Evolutionary conservation across 1,284 basidiomycete species (phyloP), one percentile per base, ranked within the genome.

Genomic region (Bjerkandera adusta): DNA sequence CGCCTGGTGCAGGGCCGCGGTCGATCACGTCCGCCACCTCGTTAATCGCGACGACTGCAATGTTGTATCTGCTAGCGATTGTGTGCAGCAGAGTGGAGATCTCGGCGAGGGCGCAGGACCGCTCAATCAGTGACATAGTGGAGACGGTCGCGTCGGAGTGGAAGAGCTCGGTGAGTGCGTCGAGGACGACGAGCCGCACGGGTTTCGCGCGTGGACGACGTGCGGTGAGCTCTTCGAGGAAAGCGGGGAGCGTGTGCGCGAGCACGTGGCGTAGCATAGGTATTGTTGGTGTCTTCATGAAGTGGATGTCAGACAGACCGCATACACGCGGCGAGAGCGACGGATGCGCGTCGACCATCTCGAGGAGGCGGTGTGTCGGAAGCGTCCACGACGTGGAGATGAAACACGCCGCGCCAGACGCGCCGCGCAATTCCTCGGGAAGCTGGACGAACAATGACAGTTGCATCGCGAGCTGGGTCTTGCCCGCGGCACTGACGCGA

Each of bases 1-100:
- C 39, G 27, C 27, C 36, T 12, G 42, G 36, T 20, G 35, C 18
- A 11, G 41, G 30, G 10, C 26, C 57, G 13, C 64, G 67, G 24
- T 78, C 66, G 51, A 92, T 83, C 5, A 80, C 81, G 57, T 92
- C 88, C n/a, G 81, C 73, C 2, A 94, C 90, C 63, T 93, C 89
- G 64, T 95, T 96, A 36, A 97, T 68, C 30, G 95, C 83, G 21
- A 96, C 68, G 25, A 96, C 71, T 0, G 90, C 89, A 20, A 95
- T 63, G 27, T 72, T 68, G 57, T 86, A 72, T 47, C 67, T 71
- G 52, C 68, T 69, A 0, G 89, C 89, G 13, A 94, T 68, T 2
- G 64, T 57, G 62, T 42, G 39, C 5, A 95, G 75, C 36, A 77
- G 68, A 13, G 72, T 67, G 0, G 89, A 80, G 36, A 92, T 75